Percentiles rank a stretch among this genome's conserved stretches.
Conservation (phyloP, 129 eudicot species). For the carrot (Daucus carota) region DH1_v3.0 NC_030382.2:44832501-44833000, state of each 20-base stretch:
- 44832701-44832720: slow-evolving; percentile 11
- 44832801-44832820: slow-evolving; percentile 95
- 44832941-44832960: no score
- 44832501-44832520: neutral
- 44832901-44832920: slow-evolving; percentile 94
- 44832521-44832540: neutral
- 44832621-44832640: slow-evolving; percentile 83
- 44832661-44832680: slow-evolving; percentile 95
- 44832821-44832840: slow-evolving; percentile 89
- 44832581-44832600: slow-evolving; percentile 67
- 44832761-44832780: neutral
- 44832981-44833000: neutral
- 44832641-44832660: slow-evolving; percentile 85
- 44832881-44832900: slow-evolving; percentile 92
- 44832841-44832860: slow-evolving; percentile 89
- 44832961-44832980: neutral
- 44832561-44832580: neutral
- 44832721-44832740: neutral
- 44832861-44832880: slow-evolving; percentile 92
- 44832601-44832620: slow-evolving; percentile 97
- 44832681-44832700: slow-evolving; percentile 61
- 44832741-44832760: neutral
- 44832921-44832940: slow-evolving; percentile 77
- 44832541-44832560: neutral
- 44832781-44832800: slow-evolving; percentile 10